These are phyloP conservation scores for Amoebophrya sp. DNA, from an alignment of 169 alveolate genomes.

Conservation along the genomic window DNA sequence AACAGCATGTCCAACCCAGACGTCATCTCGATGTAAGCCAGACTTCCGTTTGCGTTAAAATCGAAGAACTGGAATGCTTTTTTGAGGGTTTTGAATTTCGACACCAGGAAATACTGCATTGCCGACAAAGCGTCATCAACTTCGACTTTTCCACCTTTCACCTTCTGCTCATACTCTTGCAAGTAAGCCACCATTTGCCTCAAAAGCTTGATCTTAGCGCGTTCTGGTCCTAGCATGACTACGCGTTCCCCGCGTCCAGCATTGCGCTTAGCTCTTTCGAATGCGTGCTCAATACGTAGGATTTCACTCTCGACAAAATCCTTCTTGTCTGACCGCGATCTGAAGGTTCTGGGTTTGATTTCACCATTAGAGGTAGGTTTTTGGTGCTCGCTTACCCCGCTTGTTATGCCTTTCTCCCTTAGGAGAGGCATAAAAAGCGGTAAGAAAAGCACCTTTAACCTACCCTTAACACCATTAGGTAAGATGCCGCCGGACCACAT, in stretches of 20 bases:
- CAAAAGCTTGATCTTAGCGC: neutral
- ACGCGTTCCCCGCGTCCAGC: neutral
- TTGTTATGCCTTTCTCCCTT: too few species aligned
- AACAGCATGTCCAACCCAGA: neutral
- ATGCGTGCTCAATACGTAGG: neutral
- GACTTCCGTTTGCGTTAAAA: neutral
- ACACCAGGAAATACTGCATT: neutral
- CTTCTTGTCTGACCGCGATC: neutral
- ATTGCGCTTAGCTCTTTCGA: neutral
- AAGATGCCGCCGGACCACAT: too few species aligned
- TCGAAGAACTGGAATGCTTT: neutral
- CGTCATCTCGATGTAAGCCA: neutral
- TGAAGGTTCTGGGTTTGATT: too few species aligned
- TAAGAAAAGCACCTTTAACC: too few species aligned
- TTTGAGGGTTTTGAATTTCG: neutral
- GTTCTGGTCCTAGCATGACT: conserved; percentile 1
- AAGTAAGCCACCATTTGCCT: too few species aligned
- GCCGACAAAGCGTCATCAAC: too few species aligned
- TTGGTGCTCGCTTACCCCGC: too few species aligned
- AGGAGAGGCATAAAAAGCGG: too few species aligned
- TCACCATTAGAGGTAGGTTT: too few species aligned
- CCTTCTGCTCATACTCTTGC: too few species aligned
- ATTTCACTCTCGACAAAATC: neutral
- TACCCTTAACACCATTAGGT: too few species aligned
- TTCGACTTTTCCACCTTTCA: too few species aligned